Base-by-base conservation (phyloP, 768 basidiomycete species). In the Mycena albidolilacea region DNA sequence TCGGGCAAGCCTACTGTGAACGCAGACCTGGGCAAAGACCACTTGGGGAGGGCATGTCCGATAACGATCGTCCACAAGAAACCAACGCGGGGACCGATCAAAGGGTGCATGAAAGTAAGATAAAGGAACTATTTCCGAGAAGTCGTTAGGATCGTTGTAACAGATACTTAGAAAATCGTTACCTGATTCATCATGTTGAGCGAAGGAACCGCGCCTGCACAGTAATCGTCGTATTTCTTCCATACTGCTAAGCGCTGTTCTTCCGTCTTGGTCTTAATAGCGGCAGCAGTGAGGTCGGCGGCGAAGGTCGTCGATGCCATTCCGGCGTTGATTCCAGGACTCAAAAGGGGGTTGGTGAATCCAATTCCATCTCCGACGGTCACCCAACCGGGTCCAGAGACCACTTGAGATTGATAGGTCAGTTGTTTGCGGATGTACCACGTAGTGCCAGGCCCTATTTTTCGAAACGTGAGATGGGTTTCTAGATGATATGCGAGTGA, bases 71-170 rank as follows among this genome's bases (percentile, higher is more conserved):
- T 74, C 72, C 72, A 74, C 62, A 74, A 44, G 61, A 74, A 74
- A n/a, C 68, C 68, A 21, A 74, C 57, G 30, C 72, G 68, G 23
- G 72, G 72, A 43, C 72, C 72, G 15, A 74, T 52, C 60, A 66
- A 14, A 6, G 72, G 72, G 44, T 74, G 72, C 72, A 74, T 70
- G 50, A 74, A 74, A n/a, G 68, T 69, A n/a, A 73, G 72, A 48
- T 73, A 73, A 44, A 73, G 72, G 72, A 73, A 73, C 72, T 73
- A 19, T 57, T 57, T 58, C 35, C 30, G 30, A 30, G 44, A 39
- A 39, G 8, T 5, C 38, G 41, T 41, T 23, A 43, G 21, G 1
- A 14, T 61, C 21, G 41, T 4, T 44, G 14, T n/a, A 21, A 5
- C 10, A 23, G 19, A 23, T 6, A 7, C 10, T 12, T 23, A 46